Evolutionary conservation across 2,329 filamentous ascomycete species (phyloP), one percentile per base, ranked within the genome.

Genomic region (Tolypocladium endophyticum): DNA sequence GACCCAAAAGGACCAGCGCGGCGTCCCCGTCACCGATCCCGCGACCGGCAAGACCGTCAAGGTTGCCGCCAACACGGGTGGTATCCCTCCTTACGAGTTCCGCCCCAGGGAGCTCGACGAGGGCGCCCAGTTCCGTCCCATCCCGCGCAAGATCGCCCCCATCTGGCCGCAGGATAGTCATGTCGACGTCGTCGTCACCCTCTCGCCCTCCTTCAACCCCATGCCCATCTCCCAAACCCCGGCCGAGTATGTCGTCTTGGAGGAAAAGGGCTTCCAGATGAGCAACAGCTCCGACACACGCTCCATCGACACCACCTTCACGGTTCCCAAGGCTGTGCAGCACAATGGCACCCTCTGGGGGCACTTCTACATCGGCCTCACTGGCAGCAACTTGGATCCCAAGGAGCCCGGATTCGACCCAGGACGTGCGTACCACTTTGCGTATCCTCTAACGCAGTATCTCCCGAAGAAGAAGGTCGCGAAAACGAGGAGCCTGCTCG

Each of bases 301-400:
- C 60, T 81, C 87, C 59, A 81, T 92, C 60, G 87, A 93, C 65
- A 89, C 89, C 8, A 87, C 80, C 43, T 91, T 99, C 70, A 76
- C 80, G 3, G 86, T 97, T 4, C 93, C 94, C 3, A 79, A 80
- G 62, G 80, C 84, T 50, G 92, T 96, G 0, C 92, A 97, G 78
- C 82, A 92, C 65, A 97, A 97, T 71, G 92, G 90, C 39, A 97
- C 93, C 1, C 82, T 99, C 12, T 97, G 90, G 86, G 93, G 90
- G 2, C 94, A 99, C 73, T 95, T 97, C 74, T 96, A 92, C 68
- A 79, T 97, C 62, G 90, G 86, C 14, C 83, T 96, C 64, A 77
- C 86, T 12, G 93, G 92, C 58, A 83, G 84, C 61, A 80, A 83
- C 59, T 77, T 96, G 38, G 93, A 97, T 68, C 93, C 93, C 3